These are phyloP conservation scores for Zasmidium cellare DNA, from an alignment of 2,329 filamentous ascomycete genomes.

Conservation along the genomic window DNA sequence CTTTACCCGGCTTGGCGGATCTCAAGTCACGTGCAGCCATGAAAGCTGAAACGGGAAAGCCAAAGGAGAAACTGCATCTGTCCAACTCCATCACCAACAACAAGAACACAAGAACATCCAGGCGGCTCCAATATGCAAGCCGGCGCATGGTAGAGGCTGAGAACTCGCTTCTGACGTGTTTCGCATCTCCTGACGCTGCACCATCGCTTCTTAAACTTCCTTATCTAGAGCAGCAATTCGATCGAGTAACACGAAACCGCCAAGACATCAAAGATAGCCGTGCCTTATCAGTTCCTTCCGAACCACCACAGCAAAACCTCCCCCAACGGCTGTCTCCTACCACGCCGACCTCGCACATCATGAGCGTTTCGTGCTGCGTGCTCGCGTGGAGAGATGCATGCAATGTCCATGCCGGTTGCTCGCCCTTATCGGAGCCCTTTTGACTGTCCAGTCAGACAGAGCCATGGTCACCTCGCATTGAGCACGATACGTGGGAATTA, in stretches of 20 bases:
- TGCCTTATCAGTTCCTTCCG: not conserved
- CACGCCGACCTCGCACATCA: not conserved
- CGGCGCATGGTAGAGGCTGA: not conserved
- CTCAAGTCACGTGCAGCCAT: not conserved
- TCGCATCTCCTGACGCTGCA: not conserved
- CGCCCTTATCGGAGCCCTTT: not conserved
- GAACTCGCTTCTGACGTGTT: not conserved
- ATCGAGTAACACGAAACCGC: not conserved
- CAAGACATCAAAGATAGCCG: not conserved
- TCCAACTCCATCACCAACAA: not conserved
- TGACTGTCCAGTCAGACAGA: not conserved
- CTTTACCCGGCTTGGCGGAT: not conserved
- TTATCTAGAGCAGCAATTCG: not conserved
- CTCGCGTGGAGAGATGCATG: not conserved
- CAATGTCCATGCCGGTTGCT: not conserved
- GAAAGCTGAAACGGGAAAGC: not conserved
- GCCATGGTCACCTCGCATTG: not conserved
- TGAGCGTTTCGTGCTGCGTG: not conserved
- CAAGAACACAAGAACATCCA: not conserved
- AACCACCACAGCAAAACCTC: too few relatives aligned
- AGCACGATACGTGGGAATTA: too few relatives aligned
- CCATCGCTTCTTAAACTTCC: not conserved
- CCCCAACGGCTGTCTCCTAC: too few relatives aligned
- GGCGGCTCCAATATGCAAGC: not conserved
- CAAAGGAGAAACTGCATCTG: not conserved